phyloP scores from a whole-genome alignment of 176 grass and related monocot genomes.

The Melocanna baccifera region DNA sequence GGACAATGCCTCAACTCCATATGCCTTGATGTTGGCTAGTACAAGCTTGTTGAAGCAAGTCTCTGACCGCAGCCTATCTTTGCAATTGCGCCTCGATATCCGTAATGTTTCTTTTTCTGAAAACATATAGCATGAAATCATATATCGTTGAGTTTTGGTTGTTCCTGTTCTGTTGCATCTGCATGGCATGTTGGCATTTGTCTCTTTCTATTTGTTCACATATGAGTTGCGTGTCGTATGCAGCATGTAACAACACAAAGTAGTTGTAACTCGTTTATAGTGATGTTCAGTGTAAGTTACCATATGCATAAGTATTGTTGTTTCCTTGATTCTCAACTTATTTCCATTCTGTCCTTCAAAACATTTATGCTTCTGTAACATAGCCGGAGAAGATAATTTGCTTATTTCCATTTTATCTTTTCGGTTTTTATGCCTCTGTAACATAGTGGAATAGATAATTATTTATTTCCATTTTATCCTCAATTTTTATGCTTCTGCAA shows the following conservation, averaged over 20 bases:
- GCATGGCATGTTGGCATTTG: constrained; percentile 32
- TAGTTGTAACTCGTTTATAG: background rate
- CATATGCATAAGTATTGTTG: background rate
- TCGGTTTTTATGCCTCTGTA: background rate
- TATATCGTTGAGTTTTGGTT: constrained; percentile 36
- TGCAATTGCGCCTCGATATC: constrained; percentile 94
- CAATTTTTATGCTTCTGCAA: background rate
- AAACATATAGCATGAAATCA: constrained; percentile 34
- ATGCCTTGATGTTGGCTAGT: constrained; percentile 97
- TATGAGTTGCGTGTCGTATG: background rate
- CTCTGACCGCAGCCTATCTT: constrained; percentile 72
- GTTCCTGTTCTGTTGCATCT: constrained; percentile 31
- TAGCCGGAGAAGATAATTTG: background rate
- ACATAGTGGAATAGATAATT: background rate
- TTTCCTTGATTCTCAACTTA: constrained; percentile 24
- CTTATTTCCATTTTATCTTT: background rate
- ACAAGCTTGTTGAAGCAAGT: constrained; percentile 99
- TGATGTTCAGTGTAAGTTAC: constrained; percentile 16
- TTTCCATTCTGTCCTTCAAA: background rate
- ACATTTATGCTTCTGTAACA: background rate
- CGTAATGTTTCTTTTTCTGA: constrained; percentile 79
- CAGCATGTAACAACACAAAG: constrained; percentile 23
- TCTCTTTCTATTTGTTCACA: constrained; percentile 13
- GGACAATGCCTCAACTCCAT: constrained; percentile 98
- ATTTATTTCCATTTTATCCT: constrained; percentile 19